Evolutionary conservation across 139 green algal species (phyloP).

Genomic region (Deuterostichococcus epilithicus): DNA sequence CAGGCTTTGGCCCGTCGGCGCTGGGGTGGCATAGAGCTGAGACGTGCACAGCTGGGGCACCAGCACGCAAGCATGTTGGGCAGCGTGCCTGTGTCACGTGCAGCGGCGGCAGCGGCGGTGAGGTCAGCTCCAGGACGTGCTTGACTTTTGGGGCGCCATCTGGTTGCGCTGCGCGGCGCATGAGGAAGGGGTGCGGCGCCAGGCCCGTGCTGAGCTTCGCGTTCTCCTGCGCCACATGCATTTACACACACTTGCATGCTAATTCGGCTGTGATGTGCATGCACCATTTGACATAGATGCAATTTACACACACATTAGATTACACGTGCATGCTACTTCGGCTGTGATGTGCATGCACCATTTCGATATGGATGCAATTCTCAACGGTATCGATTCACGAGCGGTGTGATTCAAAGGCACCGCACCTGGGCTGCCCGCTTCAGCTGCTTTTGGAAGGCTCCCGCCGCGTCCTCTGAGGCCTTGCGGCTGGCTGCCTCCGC

Average conservation of each 20-base stretch:
- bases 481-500: background rate
- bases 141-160: background rate
- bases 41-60: no score
- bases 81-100: background rate
- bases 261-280: no score
- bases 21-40: no score
- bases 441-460: background rate
- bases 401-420: background rate
- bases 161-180: no score
- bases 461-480: background rate
- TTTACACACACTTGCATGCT: no score
- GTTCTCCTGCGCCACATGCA: background rate
- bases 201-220: background rate
- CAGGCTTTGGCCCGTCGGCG: no score
- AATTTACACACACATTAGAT: no score
- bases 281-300: no score
- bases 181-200: background rate
- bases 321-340: no score
- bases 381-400: no score
- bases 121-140: background rate
- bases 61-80: background rate
- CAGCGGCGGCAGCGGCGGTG: background rate
- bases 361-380: no score
- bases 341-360: no score
- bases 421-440: background rate